phyloP scores from a whole-genome alignment of 2,329 filamentous ascomycete species.

The Microsporum ferrugineum region DNA sequence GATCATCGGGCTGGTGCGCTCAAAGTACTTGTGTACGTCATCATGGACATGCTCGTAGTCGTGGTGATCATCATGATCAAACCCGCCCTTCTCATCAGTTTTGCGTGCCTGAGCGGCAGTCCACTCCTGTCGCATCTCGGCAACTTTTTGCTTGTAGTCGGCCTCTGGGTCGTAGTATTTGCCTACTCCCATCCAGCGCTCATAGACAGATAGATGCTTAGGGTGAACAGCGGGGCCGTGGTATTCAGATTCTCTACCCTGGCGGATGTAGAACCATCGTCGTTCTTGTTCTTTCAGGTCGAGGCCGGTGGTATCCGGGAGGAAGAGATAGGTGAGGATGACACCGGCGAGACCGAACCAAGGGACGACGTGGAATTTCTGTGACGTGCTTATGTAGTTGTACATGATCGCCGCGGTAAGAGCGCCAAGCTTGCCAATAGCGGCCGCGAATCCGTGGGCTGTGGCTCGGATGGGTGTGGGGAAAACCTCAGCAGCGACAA shows the following conservation, averaged over 20 bases:
- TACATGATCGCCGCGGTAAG: conserved; percentile 79
- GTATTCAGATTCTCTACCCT: conserved; percentile 68
- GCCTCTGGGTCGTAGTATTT: conserved; percentile 73
- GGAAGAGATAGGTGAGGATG: conserved; percentile 69
- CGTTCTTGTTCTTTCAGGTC: conserved; percentile 96
- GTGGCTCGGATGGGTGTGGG: conserved; percentile 86
- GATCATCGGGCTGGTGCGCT: conserved; percentile 33
- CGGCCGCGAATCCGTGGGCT: conserved; percentile 90
- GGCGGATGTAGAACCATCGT: conserved; percentile 76
- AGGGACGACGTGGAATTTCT: conserved; percentile 82
- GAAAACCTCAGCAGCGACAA: conserved; percentile 92
- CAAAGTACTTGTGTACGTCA: conserved; percentile 44
- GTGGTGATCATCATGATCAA: conserved; percentile 29
- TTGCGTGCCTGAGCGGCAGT: conserved; percentile 41
- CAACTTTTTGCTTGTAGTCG: conserved; percentile 74
- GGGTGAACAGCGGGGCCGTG: conserved; percentile 89
- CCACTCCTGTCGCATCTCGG: conserved; percentile 60
- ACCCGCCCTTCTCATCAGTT: conserved; percentile 38
- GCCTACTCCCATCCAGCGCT: conserved; percentile 64
- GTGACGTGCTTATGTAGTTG: conserved; percentile 81
- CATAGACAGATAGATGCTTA: conserved; percentile 77
- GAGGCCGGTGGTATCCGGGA: conserved; percentile 93
- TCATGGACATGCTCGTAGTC: conserved; percentile 39
- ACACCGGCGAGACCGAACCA: conserved; percentile 90
- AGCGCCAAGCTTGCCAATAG: conserved; percentile 77